These are phyloP conservation scores for Metschnikowia gruessii DNA, from an alignment of 805 yeast species.

Conservation along the genomic window DNA sequence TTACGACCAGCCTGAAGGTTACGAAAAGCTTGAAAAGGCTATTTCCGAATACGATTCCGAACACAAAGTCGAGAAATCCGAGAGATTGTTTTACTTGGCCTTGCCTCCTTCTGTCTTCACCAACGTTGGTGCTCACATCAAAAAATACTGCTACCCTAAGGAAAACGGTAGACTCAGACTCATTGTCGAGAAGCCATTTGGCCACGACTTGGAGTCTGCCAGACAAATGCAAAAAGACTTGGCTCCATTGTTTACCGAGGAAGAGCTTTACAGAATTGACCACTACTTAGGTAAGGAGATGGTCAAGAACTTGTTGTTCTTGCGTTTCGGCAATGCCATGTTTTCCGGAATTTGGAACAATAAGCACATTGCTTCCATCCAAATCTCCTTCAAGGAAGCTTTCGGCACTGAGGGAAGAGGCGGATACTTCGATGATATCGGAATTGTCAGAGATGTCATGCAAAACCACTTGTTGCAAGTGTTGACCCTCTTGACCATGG, in stretches of 20 bases:
- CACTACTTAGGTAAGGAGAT: slow-evolving; percentile 97
- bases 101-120: slow-evolving; percentile 92
- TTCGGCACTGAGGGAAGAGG: slow-evolving; percentile 99
- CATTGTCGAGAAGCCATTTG: slow-evolving; percentile 96
- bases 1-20: slow-evolving; percentile 82
- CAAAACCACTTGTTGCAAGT: slow-evolving; percentile 96
- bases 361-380: slow-evolving; percentile 73
- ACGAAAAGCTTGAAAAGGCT: slow-evolving; percentile 48
- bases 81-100: slow-evolving; percentile 88
- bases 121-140: slow-evolving; percentile 70
- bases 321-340: slow-evolving; percentile 89
- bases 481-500: slow-evolving; percentile 89
- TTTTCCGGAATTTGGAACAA: slow-evolving; percentile 87
- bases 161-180: slow-evolving; percentile 66
- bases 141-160: slow-evolving; percentile 53
- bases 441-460: slow-evolving; percentile 96
- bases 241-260: slow-evolving; percentile 86
- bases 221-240: slow-evolving; percentile 72
- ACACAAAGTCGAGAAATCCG: slow-evolving; percentile 47
- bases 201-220: slow-evolving; percentile 81
- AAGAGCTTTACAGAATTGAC: slow-evolving; percentile 91
- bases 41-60: slow-evolving; percentile 59
- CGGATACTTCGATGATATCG: slow-evolving; percentile 93
- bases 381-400: slow-evolving; percentile 94
- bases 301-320: slow-evolving; percentile 88